Evolutionary conservation across 2,329 filamentous ascomycete genomes (phyloP).

Genomic region (Fusarium nygamai): DNA sequence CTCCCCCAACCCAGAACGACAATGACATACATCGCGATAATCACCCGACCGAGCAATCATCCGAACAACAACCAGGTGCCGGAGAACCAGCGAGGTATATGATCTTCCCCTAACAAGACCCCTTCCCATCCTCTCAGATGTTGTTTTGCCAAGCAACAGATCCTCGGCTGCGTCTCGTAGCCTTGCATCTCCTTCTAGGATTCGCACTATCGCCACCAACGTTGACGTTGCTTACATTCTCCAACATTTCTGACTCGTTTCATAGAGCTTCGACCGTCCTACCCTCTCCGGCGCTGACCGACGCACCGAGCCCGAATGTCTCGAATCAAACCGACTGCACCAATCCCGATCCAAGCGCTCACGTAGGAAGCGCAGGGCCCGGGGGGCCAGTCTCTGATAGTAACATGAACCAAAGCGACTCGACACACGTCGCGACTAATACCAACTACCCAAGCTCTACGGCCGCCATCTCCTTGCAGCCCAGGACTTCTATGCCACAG

Average conservation of each 20-base stretch:
- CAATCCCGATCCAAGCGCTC: constrained; percentile 28
- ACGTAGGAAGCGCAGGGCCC: constrained; percentile 14
- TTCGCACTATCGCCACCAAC: constrained; percentile 1
- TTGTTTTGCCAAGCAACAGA: neutral
- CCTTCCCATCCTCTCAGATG: neutral
- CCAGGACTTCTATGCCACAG: neutral
- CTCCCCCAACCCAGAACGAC: constrained; percentile 19
- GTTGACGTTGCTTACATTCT: neutral
- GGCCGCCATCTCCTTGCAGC: neutral
- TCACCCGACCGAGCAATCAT: constrained; percentile 1
- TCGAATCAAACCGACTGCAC: constrained; percentile 50
- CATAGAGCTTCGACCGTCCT: constrained; percentile 53
- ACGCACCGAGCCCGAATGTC: constrained; percentile 63
- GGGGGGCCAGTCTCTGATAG: constrained; percentile 7
- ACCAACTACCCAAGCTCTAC: neutral
- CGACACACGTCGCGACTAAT: constrained; percentile 12
- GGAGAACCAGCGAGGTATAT: constrained; percentile 25
- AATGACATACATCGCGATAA: constrained; percentile 15
- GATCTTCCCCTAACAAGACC: neutral
- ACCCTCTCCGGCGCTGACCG: constrained; percentile 71
- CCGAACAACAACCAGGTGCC: constrained; percentile 14
- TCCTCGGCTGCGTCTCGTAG: neutral
- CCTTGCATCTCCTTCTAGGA: constrained; percentile 4
- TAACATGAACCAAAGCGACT: constrained; percentile 15
- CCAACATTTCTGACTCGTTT: constrained; percentile 25